Evolutionary conservation across 1,284 basidiomycete genomes (phyloP), one percentile per base, ranked within the genome.

Genomic region (Sporisorium reilianum): DNA sequence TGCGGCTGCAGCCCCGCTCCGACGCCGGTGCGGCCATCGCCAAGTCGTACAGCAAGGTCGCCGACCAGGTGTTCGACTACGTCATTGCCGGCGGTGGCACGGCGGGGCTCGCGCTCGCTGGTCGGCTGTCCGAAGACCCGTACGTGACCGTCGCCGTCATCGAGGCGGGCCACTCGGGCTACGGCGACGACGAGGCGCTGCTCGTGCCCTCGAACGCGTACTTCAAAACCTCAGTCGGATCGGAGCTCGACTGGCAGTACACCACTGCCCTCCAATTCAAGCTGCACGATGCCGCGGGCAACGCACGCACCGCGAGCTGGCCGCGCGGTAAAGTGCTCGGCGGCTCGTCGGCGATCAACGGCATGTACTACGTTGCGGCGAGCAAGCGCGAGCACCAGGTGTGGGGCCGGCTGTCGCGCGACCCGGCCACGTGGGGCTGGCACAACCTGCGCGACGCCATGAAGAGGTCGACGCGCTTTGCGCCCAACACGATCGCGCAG

Each of bases 21-120:
- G 46, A 61, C 11, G 63, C 63, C 0, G 66, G 66, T 8, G 51
- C 62, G 3, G 62, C 72, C 32, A 75, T 75, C 63, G 72, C 72
- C 22, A 59, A 64, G 12, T 42, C 42, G 10, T 75, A 68, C 62
- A 61, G 56, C 25, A 38, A 49, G 23, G 62, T 75, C 5, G 36
- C 66, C 8, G 55, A 61, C 32, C 26, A 66, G 16, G 66, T 75
- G 5, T 75, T 75, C 38, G 90, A 91, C 86, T 91, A 91, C 56
- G 93, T 97, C 34, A 93, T 98, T 76, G 93, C 97, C 38, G 96
- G 96, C 16, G 96, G 94, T 48, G 95, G 95, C 1, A 94, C 94
- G 22, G 94, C 90, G 1, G 96, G 96, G 16, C 88, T 99, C 26
- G 93, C 95, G 5, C 87, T 99, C 28, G 94, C 94, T 0, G 91